phyloP scores from a whole-genome alignment of 2,329 filamentous ascomycete genomes.

The Neonectria hederae region DNA sequence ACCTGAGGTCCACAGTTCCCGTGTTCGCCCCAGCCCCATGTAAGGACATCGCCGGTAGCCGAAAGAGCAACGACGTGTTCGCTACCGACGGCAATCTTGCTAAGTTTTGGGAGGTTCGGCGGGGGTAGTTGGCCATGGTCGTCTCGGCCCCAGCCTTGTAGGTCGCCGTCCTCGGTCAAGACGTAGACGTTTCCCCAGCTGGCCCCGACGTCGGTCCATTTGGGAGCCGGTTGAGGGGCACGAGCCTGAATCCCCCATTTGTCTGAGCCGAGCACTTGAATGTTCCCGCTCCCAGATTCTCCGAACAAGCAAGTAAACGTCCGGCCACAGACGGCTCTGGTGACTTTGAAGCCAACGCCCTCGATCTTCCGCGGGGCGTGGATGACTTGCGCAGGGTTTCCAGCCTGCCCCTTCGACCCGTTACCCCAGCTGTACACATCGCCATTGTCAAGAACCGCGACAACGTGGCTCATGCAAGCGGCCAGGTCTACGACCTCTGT shows the following conservation, averaged over 20 bases:
- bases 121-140: constrained; percentile 86
- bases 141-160: constrained; percentile 83
- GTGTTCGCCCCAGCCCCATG: constrained; percentile 98
- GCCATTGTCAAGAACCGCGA: constrained; percentile 78
- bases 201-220: constrained; percentile 76
- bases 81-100: constrained; percentile 81
- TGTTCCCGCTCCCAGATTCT: constrained; percentile 62
- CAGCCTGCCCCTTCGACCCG: constrained; percentile 85
- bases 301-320: constrained; percentile 84
- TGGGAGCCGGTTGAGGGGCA: constrained; percentile 61
- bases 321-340: constrained; percentile 78
- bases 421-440: constrained; percentile 89
- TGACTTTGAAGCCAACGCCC: constrained; percentile 68
- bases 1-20: constrained; percentile 87
- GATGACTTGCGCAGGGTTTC: constrained; percentile 63
- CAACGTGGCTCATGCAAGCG: constrained; percentile 80
- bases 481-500: constrained; percentile 71
- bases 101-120: constrained; percentile 64
- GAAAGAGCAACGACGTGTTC: constrained; percentile 86
- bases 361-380: constrained; percentile 70
- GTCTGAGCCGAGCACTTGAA: constrained; percentile 76
- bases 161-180: constrained; percentile 65
- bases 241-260: constrained; percentile 73
- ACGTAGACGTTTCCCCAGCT: constrained; percentile 87
- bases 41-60: constrained; percentile 71